These are phyloP conservation scores for Peniophora sp. DNA, from an alignment of 1,284 basidiomycete species.

Conservation along the genomic window DNA sequence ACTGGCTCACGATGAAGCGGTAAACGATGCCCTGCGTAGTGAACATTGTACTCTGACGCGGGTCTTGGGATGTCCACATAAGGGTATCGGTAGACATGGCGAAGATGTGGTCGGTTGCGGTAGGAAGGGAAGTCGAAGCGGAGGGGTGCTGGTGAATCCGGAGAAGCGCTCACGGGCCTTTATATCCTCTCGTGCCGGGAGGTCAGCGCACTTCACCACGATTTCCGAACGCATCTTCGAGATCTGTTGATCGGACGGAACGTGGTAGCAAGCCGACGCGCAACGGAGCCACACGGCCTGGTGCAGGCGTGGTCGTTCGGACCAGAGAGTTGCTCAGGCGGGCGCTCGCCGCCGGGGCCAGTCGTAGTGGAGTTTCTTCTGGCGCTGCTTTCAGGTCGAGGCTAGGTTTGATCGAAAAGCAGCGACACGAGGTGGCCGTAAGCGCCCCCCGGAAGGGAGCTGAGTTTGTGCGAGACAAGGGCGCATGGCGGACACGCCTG, in stretches of 20 bases:
- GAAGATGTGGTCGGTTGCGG: constrained; percentile 12
- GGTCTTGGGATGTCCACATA: constrained; percentile 80
- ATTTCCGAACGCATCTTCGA: constrained; percentile 42
- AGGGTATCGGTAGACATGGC: constrained; percentile 62
- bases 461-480: neutral
- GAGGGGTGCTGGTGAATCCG: constrained; percentile 11
- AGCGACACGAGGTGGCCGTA: constrained; percentile 49
- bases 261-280: constrained; percentile 65
- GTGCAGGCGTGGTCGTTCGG: constrained; percentile 50
- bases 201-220: constrained; percentile 8
- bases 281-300: constrained; percentile 50
- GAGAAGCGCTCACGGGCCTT: constrained; percentile 11
- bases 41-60: constrained; percentile 73
- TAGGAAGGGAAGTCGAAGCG: constrained; percentile 10
- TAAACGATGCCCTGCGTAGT: constrained; percentile 70
- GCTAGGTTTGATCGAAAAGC: constrained; percentile 51
- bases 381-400: constrained; percentile 44
- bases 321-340: constrained; percentile 16
- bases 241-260: constrained; percentile 53
- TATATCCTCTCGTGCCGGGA: constrained; percentile 17
- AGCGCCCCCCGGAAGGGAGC: constrained; percentile 29
- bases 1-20: constrained; percentile 58
- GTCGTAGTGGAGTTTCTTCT: constrained; percentile 65
- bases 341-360: constrained; percentile 33
- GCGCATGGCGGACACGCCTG: neutral